These are phyloP conservation scores for Circinella minor DNA, from an alignment of 371 early-diverging fungal species.

Conservation along the genomic window DNA sequence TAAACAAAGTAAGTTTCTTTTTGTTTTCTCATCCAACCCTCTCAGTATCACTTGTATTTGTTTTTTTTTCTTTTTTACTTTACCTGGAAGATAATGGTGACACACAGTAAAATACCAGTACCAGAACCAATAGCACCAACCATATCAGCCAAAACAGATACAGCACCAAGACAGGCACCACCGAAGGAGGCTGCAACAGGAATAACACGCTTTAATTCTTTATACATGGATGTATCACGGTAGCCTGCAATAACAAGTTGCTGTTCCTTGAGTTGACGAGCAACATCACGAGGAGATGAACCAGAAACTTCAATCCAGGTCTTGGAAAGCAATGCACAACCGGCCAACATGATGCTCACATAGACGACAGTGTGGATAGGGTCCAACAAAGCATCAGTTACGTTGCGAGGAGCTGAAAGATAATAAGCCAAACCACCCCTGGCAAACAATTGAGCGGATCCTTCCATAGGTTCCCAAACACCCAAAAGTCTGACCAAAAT, in stretches of 20 bases:
- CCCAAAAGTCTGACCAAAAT: conserved; percentile 95
- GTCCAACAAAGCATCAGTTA: conserved; percentile 82
- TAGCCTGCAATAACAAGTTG: conserved; percentile 97
- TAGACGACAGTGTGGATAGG: conserved; percentile 98
- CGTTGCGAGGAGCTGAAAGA: conserved; percentile 94
- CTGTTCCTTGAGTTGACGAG: conserved; percentile 97
- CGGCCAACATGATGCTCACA: conserved; percentile 88
- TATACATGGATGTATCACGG: conserved; percentile 96
- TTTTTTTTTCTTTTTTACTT: not conserved
- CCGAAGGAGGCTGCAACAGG: conserved; percentile 96
- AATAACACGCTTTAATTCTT: conserved; percentile 98
- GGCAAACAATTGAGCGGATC: conserved; percentile 89
- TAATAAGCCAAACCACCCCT: conserved; percentile 97
- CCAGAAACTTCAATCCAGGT: conserved; percentile 99
- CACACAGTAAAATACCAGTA: conserved; percentile 98
- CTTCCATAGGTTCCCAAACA: conserved; percentile 95
- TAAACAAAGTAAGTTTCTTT: conserved; percentile 34
- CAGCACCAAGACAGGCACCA: conserved; percentile 95
- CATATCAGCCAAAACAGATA: conserved; percentile 96
- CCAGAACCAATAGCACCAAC: conserved; percentile 97
- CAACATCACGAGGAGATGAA: conserved; percentile 97
- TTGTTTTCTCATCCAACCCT: not conserved
- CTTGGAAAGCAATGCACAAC: conserved; percentile 96
- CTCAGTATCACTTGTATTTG: no score
- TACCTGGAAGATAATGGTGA: conserved; percentile 98